Conservation (phyloP, 116 monocot species). For the Papilionanthe hybrid region DNA sequence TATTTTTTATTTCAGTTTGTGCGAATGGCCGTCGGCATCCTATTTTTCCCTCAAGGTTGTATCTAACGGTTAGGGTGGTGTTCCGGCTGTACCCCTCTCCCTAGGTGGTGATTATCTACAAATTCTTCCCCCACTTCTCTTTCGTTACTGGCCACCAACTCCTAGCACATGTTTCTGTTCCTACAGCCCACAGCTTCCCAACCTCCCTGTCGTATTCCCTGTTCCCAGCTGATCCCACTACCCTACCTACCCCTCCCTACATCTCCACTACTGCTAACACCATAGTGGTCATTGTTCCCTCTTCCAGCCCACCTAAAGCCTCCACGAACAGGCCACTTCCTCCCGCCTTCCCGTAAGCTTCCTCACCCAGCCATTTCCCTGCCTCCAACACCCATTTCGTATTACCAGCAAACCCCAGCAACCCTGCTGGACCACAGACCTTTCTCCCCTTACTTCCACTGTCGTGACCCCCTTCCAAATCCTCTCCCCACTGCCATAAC, state of each 20-base stretch:
- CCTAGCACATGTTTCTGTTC: neutral
- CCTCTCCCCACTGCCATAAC: too few relatives aligned
- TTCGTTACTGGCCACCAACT: neutral
- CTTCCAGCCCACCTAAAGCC: neutral
- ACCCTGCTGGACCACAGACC: neutral
- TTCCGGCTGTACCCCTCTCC: too few relatives aligned
- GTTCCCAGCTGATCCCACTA: neutral
- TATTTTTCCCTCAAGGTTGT: too few relatives aligned
- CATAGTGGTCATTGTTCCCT: neutral
- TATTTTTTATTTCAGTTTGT: too few relatives aligned
- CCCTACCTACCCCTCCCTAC: neutral
- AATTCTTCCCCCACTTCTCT: neutral
- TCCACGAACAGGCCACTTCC: neutral
- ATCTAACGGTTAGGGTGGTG: too few relatives aligned
- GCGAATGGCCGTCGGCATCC: too few relatives aligned
- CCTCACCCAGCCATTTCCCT: too few relatives aligned
- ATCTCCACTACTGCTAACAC: neutral
- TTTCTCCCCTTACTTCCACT: too few relatives aligned
- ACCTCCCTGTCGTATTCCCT: neutral
- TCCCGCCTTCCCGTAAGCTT: neutral
- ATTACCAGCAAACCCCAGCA: neutral
- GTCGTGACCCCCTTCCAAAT: too few relatives aligned
- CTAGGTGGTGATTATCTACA: too few relatives aligned
- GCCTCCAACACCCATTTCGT: too few relatives aligned
- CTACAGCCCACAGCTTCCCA: neutral